Evolutionary conservation across 2,329 filamentous ascomycete species (phyloP), one percentile per base, ranked within the genome.

Genomic region (Ophiosphaerella korrae): DNA sequence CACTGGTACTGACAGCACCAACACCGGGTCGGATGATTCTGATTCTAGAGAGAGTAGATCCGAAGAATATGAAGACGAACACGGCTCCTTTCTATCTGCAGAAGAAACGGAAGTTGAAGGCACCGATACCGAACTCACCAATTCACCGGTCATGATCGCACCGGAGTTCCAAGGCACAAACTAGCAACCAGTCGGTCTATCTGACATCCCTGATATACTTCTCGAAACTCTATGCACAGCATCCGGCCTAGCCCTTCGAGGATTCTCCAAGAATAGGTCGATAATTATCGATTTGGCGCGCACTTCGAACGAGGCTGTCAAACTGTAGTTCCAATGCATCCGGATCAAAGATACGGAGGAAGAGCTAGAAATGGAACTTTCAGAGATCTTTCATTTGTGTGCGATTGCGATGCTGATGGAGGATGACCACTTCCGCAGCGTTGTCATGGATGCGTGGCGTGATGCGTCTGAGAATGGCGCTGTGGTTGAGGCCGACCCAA

Each of bases 271-370:
- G 12, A 21, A 39, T 13, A 26, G 2, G 8, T 24, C 12, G 3
- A 12, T 32, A 29, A 32, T 39, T 14, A 24, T 47, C 14, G 42
- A 46, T 42, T 42, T 55, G 26, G 8, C 24, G 7, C 35, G 41
- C 23, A 33, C 26, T 12, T 41, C 43, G 2, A 6, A 42, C 11
- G 37, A 12, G 3, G 31, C 31, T 14, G 18, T 46, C 6, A 24
- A 4, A 7, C 34, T 23, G 5, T 37, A 37, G 12, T 12, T 39
- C 12, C 29, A 38, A 24, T 39, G 34, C n/a, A 32, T 45, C 11
- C 32, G 3, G 3, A 16, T 18, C 6, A 12, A 23, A 13, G 16
- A 21, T 6, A 12, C n/a, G 7, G 21, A 7, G 7, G 18, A 16
- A 2, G 31, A 24, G 11, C 29, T 24, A 21, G 33, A 39, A 6